phyloP scores from a whole-genome alignment of 73 alveolate genomes.

The Paramecium octaurelia region DNA sequence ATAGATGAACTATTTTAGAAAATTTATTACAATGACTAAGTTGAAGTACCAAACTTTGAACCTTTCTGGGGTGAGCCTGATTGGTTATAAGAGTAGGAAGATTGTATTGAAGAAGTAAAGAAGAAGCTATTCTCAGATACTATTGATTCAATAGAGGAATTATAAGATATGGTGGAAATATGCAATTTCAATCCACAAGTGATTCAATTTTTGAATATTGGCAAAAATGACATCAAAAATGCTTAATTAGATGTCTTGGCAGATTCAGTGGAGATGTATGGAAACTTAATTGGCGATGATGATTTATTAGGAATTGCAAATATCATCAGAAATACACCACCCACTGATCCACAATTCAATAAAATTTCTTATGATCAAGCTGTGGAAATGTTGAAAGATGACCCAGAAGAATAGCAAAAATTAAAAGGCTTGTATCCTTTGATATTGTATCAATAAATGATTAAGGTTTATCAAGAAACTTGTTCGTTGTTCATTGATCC shows the following conservation, averaged over 20 bases:
- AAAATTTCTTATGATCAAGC: not conserved
- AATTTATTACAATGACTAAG: not conserved
- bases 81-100: not conserved
- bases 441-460: not conserved
- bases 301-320: constrained; percentile 9
- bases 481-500: not conserved
- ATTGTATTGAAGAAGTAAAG: not conserved
- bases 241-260: constrained; percentile 1
- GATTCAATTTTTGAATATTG: not conserved
- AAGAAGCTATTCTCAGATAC: not conserved
- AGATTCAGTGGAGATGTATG: constrained; percentile 10
- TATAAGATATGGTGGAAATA: constrained; percentile 9
- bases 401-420: not conserved
- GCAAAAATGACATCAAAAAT: not conserved
- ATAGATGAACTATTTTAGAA: not conserved
- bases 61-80: not conserved
- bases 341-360: constrained; percentile 25
- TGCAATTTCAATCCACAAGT: not conserved
- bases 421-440: not conserved
- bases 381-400: not conserved
- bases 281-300: not conserved
- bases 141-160: not conserved
- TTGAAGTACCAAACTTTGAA: not conserved
- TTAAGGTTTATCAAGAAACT: constrained; percentile 10
- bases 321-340: not conserved